Base-by-base conservation (phyloP, 495 filamentous ascomycete genomes). In the Penicillium lividum region DNA sequence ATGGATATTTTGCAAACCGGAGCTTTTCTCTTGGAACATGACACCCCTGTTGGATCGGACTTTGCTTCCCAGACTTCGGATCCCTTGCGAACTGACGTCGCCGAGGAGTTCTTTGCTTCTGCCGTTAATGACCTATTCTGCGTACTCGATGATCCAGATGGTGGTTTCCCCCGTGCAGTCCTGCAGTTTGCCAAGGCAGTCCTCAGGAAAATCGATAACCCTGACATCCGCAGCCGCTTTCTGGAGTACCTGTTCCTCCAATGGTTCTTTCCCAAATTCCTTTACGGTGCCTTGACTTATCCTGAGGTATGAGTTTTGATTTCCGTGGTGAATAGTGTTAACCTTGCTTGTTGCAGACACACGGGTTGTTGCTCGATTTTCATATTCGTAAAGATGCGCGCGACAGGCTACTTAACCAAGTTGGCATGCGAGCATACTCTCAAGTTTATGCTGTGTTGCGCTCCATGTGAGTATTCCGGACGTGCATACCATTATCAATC, bases 1-100 rank as follows among this genome's bases (percentile, higher is more conserved):
- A 93, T 95, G 90, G 87, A 91, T 67, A 88, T 93, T 57, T 82
- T 98, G 18, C 90, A 96, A 73, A 89, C 93, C 66, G 94, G 94
- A 57, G 86, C 90, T 28, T 97, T 97, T 68, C 75, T 98, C 54
- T 79, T 97, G 70, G 91, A 97, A 80, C 87, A 69, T 87, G 91
- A 75, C 66, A 73, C 69, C 28, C 70, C 70, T 22, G 22, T 22
- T 22, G 22, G 22, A 22, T 22, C 22, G 22, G 22, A 22, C 22
- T 22, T 22, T 22, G 22, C 22, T 69, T 68, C 71, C 58, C 79
- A 82, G 48, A 68, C 75, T 28, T 77, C 84, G 57, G 84, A 90
- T 63, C 89, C 90, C 47, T 73, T 89, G 33, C 85, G 90, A 65
- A 84, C 84, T 45, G 88, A 93, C 66, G 86, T 88, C 18, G 87